Evolutionary conservation across 345 rosid genomes (phyloP).

Genomic region (Trapa bicornis): DNA sequence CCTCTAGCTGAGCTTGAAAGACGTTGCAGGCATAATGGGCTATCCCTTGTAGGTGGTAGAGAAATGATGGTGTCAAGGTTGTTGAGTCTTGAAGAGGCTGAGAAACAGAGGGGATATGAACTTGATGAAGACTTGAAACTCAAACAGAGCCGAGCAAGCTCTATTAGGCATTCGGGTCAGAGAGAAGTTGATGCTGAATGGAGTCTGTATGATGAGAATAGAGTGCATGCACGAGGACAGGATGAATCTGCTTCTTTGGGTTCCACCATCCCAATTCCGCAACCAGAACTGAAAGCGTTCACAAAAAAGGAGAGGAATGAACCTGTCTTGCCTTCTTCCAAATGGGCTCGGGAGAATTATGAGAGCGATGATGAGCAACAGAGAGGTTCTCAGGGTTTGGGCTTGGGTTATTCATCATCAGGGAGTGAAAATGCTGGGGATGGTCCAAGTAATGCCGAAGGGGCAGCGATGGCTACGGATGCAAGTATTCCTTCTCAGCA

Average conservation of each 20-base stretch:
- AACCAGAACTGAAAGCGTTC: conserved; percentile 57
- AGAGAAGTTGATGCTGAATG: conserved; percentile 43
- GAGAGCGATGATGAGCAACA: conserved; percentile 78
- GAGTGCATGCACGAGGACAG: conserved; percentile 20
- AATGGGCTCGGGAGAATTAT: conserved; percentile 94
- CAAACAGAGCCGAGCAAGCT: conserved; percentile 38
- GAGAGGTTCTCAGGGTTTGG: conserved; percentile 37
- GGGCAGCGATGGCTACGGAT: conserved; percentile 38
- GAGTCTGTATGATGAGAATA: conserved; percentile 35
- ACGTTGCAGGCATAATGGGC: conserved; percentile 94
- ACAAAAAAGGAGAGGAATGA: conserved; percentile 60
- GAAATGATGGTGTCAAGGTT: conserved; percentile 89
- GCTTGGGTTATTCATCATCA: conserved; percentile 75
- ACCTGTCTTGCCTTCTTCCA: conserved; percentile 74
- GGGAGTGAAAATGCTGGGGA: conserved; percentile 80
- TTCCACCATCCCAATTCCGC: conserved; percentile 41
- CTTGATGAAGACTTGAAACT: conserved; percentile 59
- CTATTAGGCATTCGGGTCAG: conserved; percentile 32
- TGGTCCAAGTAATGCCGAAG: conserved; percentile 44
- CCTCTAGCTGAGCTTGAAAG: conserved; percentile 88
- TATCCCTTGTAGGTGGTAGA: conserved; percentile 96
- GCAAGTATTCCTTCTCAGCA: conserved; percentile 34
- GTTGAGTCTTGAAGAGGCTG: conserved; percentile 90
- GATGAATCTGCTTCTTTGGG: conserved; percentile 29
- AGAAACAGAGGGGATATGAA: conserved; percentile 77